phyloP scores from a whole-genome alignment of 192 early-diverging fungal species.

The Backusella australiensis region DNA sequence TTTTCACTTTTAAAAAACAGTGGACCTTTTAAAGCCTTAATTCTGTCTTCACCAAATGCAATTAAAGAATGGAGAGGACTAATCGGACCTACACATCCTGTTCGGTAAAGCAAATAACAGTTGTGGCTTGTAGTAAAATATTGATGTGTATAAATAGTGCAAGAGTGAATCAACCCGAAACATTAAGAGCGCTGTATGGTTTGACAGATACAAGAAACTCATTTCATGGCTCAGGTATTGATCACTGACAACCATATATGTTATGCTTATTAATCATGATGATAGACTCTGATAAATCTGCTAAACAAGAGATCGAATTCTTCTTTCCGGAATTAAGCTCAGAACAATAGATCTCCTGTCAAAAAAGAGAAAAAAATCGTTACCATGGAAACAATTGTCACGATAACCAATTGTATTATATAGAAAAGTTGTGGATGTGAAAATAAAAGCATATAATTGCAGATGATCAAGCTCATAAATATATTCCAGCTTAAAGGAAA shows the following conservation, averaged over 20 bases:
- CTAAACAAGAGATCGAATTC: constrained; percentile 55
- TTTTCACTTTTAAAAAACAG: constrained; percentile 21
- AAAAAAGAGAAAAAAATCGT: background rate
- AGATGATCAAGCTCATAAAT: background rate
- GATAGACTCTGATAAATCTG: constrained; percentile 57
- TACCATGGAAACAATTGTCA: background rate
- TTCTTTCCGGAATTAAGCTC: constrained; percentile 50
- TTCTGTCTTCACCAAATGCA: constrained; percentile 55
- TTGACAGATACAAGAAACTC: constrained; percentile 76
- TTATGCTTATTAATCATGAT: background rate
- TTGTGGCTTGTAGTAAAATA: background rate
- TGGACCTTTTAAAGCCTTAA: constrained; percentile 60
- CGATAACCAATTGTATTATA: background rate
- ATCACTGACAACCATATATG: background rate
- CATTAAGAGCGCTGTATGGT: constrained; percentile 61
- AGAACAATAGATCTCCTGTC: background rate
- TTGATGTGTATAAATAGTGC: constrained; percentile 36
- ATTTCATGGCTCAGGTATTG: constrained; percentile 69
- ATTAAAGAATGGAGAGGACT: constrained; percentile 60
- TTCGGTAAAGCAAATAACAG: constrained; percentile 40
- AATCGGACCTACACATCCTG: constrained; percentile 69
- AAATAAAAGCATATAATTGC: background rate
- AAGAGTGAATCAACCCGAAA: constrained; percentile 49
- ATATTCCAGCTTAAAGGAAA: background rate
- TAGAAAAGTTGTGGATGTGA: background rate